These are phyloP conservation scores for Leishmania tarentolae DNA, from an alignment of 208 protist species.

Conservation along the genomic window DNA sequence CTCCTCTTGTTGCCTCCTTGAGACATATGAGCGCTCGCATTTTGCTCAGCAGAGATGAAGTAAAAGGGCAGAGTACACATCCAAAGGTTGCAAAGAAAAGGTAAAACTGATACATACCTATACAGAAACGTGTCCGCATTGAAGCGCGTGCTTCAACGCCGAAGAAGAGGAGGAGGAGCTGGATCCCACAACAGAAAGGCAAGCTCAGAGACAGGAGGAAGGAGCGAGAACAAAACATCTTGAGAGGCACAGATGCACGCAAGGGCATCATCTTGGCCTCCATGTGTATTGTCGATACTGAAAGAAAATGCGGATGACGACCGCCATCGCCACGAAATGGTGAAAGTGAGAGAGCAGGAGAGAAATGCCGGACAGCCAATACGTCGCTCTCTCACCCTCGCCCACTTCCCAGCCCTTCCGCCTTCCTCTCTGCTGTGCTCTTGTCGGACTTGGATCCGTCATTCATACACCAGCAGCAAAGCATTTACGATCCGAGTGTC, in stretches of 20 bases:
- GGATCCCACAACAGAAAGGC: not conserved
- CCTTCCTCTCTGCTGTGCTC: not conserved
- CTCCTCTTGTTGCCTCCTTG: not conserved
- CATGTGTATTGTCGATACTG: no score
- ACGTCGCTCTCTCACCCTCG: not conserved
- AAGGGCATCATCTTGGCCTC: not conserved
- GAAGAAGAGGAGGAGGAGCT: not conserved
- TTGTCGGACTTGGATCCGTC: not conserved
- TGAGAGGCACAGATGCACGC: not conserved
- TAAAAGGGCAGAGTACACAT: not conserved
- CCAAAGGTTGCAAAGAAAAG: not conserved
- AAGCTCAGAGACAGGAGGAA: not conserved
- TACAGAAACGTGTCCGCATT: not conserved
- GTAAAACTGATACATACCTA: not conserved
- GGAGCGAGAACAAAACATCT: not conserved
- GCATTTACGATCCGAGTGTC: not conserved
- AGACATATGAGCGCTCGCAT: no score
- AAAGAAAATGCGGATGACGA: no score
- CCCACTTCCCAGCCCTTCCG: not conserved
- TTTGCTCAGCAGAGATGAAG: not conserved
- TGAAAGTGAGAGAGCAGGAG: not conserved
- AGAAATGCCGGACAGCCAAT: not conserved
- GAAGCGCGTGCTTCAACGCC: not conserved
- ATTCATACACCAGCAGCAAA: conserved; percentile 9
- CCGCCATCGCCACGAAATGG: not conserved